Base-by-base conservation (phyloP, 306 rosid genomes). In the Benincasa hispida region DNA sequence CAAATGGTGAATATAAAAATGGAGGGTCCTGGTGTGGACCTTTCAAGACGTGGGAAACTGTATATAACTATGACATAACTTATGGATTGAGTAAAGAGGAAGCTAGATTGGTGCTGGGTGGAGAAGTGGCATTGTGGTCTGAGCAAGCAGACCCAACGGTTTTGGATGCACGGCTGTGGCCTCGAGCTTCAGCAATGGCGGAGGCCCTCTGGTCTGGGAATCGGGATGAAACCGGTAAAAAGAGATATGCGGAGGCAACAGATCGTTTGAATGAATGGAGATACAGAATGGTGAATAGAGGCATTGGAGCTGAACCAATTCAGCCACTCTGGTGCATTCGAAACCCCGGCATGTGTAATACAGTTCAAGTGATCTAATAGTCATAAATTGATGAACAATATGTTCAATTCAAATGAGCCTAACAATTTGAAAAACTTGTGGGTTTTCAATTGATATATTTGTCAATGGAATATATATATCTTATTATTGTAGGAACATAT, bases 11-110 rank as follows among this genome's bases (percentile, higher is more conserved):
- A 10, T 0, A 19, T 10, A 68, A 42, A 74, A 34, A 91, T 53
- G 98, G 96, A 28, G 97, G 87, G 0, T 93, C 98, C 3, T 93
- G 97, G 98, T 93, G 96, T 79, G 92, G 86, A 32, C 97, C 94
- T 1, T 93, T 91, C 73, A 93, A 93, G 77, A 91, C 96, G 7
- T 93, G 98, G 98, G 94, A 91, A 69, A 84, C 85, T 25, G 81
- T 93, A 5, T 93, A 91, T 78, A 75, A 93, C 60, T 91, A 93
- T 69, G 97, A 91, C 54, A 91, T 93, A 53, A 76, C 91, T 2
- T 85, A 77, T 22, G 94, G 92, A 22, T 18, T 93, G 85, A 89
- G 62, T 10, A 80, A 88, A 67, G 92, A 85, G 53, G 96, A 93
- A 77, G 84, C 90, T n/a, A 84, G 84, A 51, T 61, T 93, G 75